phyloP scores from a whole-genome alignment of 495 filamentous ascomycete species.

The Trichocladium uniseriatum region DNA sequence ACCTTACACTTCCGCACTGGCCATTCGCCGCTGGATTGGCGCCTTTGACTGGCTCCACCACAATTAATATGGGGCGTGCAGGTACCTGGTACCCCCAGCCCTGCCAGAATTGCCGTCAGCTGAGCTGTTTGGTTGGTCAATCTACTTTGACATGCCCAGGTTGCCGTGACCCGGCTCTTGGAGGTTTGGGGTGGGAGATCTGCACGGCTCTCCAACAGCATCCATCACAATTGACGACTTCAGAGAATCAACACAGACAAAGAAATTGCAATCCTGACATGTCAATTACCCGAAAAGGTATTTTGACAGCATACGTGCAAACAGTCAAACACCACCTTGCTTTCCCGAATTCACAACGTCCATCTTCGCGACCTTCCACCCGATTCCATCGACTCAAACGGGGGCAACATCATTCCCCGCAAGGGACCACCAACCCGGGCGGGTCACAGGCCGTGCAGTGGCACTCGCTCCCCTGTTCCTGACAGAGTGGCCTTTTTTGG shows the following conservation, averaged over 20 bases:
- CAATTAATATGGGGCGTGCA: not conserved
- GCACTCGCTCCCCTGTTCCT: slow-evolving; percentile 18
- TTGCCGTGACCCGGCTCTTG: not conserved
- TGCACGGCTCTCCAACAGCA: not conserved
- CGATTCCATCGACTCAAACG: not conserved
- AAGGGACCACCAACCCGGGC: not conserved
- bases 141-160: not conserved
- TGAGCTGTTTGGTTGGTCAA: not conserved
- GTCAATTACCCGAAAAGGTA: no score
- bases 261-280: no score
- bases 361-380: not conserved
- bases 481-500: slow-evolving; percentile 30
- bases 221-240: not conserved
- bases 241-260: no score
- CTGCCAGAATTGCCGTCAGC: not conserved
- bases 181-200: not conserved
- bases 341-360: no score
- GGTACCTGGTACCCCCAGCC: slow-evolving; percentile 3
- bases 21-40: slow-evolving; percentile 5
- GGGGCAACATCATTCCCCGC: not conserved
- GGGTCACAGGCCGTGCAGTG: not conserved
- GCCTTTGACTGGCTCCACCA: no score
- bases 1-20: slow-evolving; percentile 16
- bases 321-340: no score
- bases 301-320: no score